Conservation (phyloP, 768 basidiomycete species). For the Pleurotus cornucopiae region DNA sequence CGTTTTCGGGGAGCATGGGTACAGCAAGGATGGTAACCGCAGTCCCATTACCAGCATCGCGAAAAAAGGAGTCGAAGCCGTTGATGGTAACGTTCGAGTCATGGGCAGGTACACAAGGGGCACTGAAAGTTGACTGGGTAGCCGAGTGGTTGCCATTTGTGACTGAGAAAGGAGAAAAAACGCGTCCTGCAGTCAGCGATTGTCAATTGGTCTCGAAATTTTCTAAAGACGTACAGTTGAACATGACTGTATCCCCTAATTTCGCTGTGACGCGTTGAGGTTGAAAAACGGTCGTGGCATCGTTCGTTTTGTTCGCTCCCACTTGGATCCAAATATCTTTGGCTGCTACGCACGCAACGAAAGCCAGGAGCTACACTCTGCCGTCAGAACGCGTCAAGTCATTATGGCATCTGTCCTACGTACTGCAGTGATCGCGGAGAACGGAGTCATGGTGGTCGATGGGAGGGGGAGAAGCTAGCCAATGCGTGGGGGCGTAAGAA, state of each 20-base stretch:
- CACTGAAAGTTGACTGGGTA: constrained; percentile 51
- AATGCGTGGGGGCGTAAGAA: neutral
- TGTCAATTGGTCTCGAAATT: neutral
- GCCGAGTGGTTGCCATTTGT: constrained; percentile 50
- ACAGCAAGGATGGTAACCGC: constrained; percentile 41
- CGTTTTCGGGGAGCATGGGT: constrained; percentile 36
- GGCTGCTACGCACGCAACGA: constrained; percentile 23
- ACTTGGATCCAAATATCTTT: constrained; percentile 41
- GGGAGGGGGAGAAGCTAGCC: neutral
- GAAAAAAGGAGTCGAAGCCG: constrained; percentile 54
- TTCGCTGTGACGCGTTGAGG: constrained; percentile 41
- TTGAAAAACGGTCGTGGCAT: constrained; percentile 41
- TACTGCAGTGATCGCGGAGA: neutral
- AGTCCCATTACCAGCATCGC: constrained; percentile 43
- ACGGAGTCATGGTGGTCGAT: neutral
- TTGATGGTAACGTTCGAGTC: constrained; percentile 44
- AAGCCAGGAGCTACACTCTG: constrained; percentile 11
- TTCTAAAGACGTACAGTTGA: constrained; percentile 44
- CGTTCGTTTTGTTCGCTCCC: constrained; percentile 39
- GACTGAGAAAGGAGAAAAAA: constrained; percentile 26
- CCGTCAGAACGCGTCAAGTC: neutral
- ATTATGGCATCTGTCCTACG: neutral
- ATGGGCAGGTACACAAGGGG: constrained; percentile 51
- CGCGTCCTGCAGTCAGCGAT: neutral
- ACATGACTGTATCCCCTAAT: constrained; percentile 45